Evolutionary conservation across 169 alveolate genomes (phyloP), one percentile per base, ranked within the genome.

Genomic region (Eimeria tenella): DNA sequence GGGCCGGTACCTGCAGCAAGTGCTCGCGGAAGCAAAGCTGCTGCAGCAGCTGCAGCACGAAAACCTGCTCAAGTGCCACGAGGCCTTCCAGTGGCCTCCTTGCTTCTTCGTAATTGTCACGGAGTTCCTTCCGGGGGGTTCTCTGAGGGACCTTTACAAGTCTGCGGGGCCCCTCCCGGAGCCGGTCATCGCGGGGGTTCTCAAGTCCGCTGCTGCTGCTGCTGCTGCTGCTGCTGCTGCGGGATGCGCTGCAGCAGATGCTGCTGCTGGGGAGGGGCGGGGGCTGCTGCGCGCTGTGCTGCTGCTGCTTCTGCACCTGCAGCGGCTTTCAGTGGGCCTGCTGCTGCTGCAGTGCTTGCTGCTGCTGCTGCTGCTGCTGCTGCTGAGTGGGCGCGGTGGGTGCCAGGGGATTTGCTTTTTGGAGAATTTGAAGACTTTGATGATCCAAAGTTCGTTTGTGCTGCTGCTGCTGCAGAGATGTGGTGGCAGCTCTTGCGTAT

Each of bases 121-220:
- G 94, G 97, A 96, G 58, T 93, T 77, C 52, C 90, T 94, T 13
- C 95, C 94, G 21, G 97, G 97, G 49, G 97, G 97, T 1, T 95
- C 97, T 1, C 94, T 95, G 31, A 75, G 94, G 42, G 93, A 92
- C 15, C 71, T 95, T 31, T 91, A 89, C 60, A 90, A 31, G 42
- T 68, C 86, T 4, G 94, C 93, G 0, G 97, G 97, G 58, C 94
- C 96, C 10, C 95, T 95, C 17, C 97, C 97, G 21, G 97, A 95
- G 90, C 94, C 93, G 25, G n/a, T 95, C 63, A 55, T 95, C 25
- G 96, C 97, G 3, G 74, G 70, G 5, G 93, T 93, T n/a, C 62
- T 86, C 42, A 73, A 86, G 93, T 86, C 50, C 42, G 93, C 63
- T 10, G 25, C 71, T 58, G 68, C 19, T 17, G 19, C 62, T 31